phyloP scores from a whole-genome alignment of 1,284 basidiomycete genomes.

The Coniophora puteana region DNA sequence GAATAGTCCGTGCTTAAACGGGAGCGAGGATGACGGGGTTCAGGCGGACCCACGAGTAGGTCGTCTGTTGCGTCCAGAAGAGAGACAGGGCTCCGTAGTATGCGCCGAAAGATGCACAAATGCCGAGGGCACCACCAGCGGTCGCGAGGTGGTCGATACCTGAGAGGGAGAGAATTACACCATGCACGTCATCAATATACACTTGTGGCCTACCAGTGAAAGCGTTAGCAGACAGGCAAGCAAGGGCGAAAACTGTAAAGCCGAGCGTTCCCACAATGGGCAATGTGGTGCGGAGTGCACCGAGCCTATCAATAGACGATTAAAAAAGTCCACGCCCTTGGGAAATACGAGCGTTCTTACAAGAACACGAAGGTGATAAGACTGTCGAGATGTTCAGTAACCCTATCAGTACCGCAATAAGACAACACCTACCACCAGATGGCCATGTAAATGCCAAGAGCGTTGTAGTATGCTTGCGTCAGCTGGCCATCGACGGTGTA shows the following conservation, averaged over 20 bases:
- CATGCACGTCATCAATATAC: neutral
- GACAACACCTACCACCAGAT: slow-evolving; percentile 12
- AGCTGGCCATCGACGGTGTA: slow-evolving; percentile 20
- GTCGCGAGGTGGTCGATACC: slow-evolving; percentile 21
- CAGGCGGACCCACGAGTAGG: slow-evolving; percentile 21
- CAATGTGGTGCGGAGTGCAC: slow-evolving; percentile 22
- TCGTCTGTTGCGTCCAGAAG: slow-evolving; percentile 26
- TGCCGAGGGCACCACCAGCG: slow-evolving; percentile 22
- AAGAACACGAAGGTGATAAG: slow-evolving; percentile 10
- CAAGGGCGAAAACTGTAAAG: slow-evolving; percentile 19
- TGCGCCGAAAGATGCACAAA: slow-evolving; percentile 24
- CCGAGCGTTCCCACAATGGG: slow-evolving; percentile 22
- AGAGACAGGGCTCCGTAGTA: slow-evolving; percentile 24
- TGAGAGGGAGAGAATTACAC: slow-evolving; percentile 5
- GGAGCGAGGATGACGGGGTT: slow-evolving; percentile 19
- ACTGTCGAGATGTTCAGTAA: neutral
- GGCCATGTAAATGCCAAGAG: slow-evolving; percentile 23
- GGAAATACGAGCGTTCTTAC: too few species aligned
- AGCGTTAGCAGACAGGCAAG: slow-evolving; percentile 19
- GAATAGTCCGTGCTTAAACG: slow-evolving; percentile 8
- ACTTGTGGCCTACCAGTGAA: slow-evolving; percentile 20
- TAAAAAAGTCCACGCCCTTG: too few species aligned
- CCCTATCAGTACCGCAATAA: neutral
- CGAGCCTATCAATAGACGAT: slow-evolving; percentile 12
- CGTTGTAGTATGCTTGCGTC: slow-evolving; percentile 15